A percentile compares a stretch with the other conserved stretches of the same genome.
Conservation (phyloP, 2,329 filamentous ascomycete genomes). For the Monosporascus sp. region DNA sequence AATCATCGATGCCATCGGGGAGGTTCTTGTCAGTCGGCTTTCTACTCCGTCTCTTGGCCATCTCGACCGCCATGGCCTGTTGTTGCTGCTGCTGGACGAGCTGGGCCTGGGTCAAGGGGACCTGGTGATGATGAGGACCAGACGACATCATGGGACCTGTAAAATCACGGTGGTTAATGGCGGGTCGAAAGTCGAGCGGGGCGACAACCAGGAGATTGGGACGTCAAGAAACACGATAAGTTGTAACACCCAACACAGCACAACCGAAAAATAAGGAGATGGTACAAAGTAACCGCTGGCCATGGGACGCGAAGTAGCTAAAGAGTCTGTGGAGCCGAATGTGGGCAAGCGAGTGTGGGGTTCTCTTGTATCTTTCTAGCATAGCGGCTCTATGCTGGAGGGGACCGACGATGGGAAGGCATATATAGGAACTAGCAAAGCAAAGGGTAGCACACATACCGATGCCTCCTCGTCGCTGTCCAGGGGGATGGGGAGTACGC, state of each 20-base stretch:
- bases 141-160: slow-evolving; percentile 53
- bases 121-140: slow-evolving; percentile 44
- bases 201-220: slow-evolving; percentile 3
- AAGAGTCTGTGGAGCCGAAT: slow-evolving; percentile 13
- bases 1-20: slow-evolving; percentile 80
- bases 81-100: slow-evolving; percentile 46
- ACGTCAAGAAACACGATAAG: background rate
- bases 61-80: slow-evolving; percentile 49
- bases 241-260: background rate
- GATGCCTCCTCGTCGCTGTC: slow-evolving; percentile 47
- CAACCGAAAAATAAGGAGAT: background rate
- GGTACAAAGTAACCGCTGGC: background rate
- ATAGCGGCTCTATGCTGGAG: background rate
- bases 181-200: background rate
- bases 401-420: background rate
- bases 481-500: slow-evolving; percentile 41
- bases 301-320: slow-evolving; percentile 1
- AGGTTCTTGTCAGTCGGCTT: slow-evolving; percentile 95
- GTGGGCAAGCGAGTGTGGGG: slow-evolving; percentile 7
- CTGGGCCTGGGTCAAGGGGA: slow-evolving; percentile 49
- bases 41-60: slow-evolving; percentile 72
- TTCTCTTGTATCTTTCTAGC: slow-evolving; percentile 1
- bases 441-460: slow-evolving; percentile 31
- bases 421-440: background rate
- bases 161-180: slow-evolving; percentile 1